A percentile compares a stretch with the other conserved stretches of the same genome.
phyloP scores from a whole-genome alignment of 2,329 filamentous ascomycete species.

The Cordyceps javanica region DNA sequence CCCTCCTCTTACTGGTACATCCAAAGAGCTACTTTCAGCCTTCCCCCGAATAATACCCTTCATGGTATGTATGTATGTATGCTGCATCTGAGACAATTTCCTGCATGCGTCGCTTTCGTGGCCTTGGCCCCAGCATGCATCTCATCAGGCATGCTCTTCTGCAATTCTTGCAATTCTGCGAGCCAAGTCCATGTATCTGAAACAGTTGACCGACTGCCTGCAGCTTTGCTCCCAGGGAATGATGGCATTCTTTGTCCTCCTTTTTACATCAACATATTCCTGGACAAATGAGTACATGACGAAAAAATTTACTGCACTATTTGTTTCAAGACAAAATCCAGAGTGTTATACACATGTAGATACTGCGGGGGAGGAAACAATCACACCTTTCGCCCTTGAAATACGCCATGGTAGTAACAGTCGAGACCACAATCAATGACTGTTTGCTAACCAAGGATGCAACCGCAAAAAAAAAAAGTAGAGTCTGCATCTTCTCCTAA shows the following conservation, averaged over 20 bases:
- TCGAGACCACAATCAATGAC: neutral
- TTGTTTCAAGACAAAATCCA: neutral
- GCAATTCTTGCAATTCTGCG: neutral
- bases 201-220: conserved; percentile 1
- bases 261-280: neutral
- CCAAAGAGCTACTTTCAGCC: too few species aligned
- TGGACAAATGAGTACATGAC: neutral
- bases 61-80: neutral
- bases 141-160: neutral
- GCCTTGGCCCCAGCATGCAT: neutral
- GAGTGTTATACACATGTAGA: neutral
- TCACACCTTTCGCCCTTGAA: neutral
- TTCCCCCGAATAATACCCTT: neutral
- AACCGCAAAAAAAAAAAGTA: neutral
- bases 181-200: conserved; percentile 2
- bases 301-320: neutral
- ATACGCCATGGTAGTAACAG: neutral
- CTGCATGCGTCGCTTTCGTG: conserved; percentile 4
- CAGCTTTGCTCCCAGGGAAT: neutral
- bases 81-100: conserved; percentile 6
- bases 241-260: neutral
- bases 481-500: neutral
- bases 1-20: too few species aligned
- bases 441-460: neutral
- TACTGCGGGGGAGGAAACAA: neutral